Percentiles rank a stretch among this genome's conserved stretches.
Evolutionary conservation across 164 flowering plant genomes (phyloP).

Genomic region (Echeveria elegans): DNA sequence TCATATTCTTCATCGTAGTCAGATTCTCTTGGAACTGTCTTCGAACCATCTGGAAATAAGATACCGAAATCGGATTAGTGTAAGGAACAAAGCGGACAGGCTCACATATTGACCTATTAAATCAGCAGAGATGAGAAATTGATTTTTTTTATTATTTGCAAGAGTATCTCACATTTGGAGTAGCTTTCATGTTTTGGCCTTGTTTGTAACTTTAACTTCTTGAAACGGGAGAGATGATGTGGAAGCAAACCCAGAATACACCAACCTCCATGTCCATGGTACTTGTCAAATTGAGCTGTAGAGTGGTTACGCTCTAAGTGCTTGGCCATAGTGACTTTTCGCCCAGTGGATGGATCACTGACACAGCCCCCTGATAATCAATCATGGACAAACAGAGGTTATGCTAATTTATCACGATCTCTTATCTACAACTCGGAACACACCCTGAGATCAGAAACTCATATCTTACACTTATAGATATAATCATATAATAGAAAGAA

Average conservation of each 20-base stretch:
- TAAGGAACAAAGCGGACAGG: not conserved
- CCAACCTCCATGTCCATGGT: not conserved
- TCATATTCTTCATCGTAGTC: not conserved
- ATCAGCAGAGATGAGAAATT: not conserved
- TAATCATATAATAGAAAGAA: too few relatives aligned
- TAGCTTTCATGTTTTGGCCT: not conserved
- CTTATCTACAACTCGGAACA: not conserved
- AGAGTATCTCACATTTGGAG: constrained; percentile 1
- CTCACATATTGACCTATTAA: not conserved
- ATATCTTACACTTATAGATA: too few relatives aligned
- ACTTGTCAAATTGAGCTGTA: not conserved
- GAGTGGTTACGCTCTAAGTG: not conserved
- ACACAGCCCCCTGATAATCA: not conserved
- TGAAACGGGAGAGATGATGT: not conserved
- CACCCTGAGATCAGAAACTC: not conserved
- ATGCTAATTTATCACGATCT: not conserved
- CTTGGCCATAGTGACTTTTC: not conserved
- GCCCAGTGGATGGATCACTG: not conserved
- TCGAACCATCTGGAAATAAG: not conserved
- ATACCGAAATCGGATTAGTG: not conserved
- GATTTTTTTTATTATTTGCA: not conserved
- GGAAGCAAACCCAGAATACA: not conserved
- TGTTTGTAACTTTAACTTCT: not conserved
- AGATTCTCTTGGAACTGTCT: not conserved
- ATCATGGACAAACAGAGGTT: not conserved